A percentile compares a stretch with the other conserved stretches of the same genome.
These are phyloP conservation scores for Naegleria lovaniensis DNA, from an alignment of 208 protist species.

Conservation along the genomic window DNA sequence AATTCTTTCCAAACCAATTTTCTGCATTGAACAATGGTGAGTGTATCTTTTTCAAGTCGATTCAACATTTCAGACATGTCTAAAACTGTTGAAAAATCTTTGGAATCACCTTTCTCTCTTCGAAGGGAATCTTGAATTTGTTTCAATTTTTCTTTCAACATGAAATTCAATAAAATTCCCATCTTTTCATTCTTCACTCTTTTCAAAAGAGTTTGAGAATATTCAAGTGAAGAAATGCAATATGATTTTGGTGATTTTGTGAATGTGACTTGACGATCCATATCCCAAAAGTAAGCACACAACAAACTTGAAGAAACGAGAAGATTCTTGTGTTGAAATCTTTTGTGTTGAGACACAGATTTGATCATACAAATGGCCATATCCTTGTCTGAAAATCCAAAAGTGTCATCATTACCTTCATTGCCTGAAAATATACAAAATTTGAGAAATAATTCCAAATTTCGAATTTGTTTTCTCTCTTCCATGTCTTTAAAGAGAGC, in stretches of 20 bases:
- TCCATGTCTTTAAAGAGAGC: neutral
- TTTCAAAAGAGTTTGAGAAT: neutral
- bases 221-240: neutral
- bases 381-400: neutral
- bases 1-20: neutral
- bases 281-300: neutral
- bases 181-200: neutral
- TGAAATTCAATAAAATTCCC: neutral
- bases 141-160: neutral
- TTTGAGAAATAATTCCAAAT: neutral
- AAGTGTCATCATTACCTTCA: neutral
- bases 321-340: neutral
- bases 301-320: neutral
- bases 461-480: neutral
- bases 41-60: neutral
- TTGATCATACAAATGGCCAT: neutral
- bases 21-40: neutral
- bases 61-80: neutral
- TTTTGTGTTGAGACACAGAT: neutral
- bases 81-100: neutral
- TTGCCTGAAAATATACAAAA: neutral
- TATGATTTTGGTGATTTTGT: neutral
- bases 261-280: neutral
- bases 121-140: neutral
- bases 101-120: neutral